A percentile compares a stretch with the other conserved stretches of the same genome.
phyloP scores from a whole-genome alignment of 2,329 filamentous ascomycete species.

The Neofusicoccum cordaticola region DNA sequence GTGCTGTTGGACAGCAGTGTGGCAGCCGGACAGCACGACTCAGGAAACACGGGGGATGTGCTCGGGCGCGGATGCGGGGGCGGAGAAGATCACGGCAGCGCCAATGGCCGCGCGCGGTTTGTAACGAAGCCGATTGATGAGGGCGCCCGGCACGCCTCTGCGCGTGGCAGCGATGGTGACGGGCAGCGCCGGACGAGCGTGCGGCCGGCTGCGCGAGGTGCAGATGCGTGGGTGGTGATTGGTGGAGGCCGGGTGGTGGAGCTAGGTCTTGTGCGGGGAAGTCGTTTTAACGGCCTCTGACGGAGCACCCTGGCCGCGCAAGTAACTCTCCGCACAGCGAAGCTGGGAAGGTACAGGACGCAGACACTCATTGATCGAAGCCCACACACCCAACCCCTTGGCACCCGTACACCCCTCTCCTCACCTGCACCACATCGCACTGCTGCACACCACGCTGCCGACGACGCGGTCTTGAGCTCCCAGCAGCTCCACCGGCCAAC shows the following conservation, averaged over 20 bases:
- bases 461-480: conserved; percentile 15
- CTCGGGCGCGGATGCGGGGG: conserved; percentile 10
- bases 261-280: conserved; percentile 11
- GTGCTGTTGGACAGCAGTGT: not conserved
- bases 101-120: conserved; percentile 1
- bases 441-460: not conserved
- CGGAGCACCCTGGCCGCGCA: not conserved
- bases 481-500: conserved; percentile 16
- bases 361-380: conserved; percentile 11
- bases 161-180: not conserved
- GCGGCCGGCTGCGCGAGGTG: not conserved
- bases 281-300: not conserved
- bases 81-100: not conserved
- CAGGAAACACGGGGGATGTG: conserved; percentile 6
- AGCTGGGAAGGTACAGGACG: conserved; percentile 12
- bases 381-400: conserved; percentile 5
- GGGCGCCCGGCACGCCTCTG: not conserved
- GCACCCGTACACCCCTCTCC: conserved; percentile 10
- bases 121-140: not conserved
- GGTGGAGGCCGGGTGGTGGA: not conserved
- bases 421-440: conserved; percentile 7
- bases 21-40: not conserved
- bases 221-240: not conserved
- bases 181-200: conserved; percentile 3
- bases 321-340: conserved; percentile 10